Conservation (phyloP, 2,329 filamentous ascomycete species). For the Cladosporium austrohemisphaericum region DNA sequence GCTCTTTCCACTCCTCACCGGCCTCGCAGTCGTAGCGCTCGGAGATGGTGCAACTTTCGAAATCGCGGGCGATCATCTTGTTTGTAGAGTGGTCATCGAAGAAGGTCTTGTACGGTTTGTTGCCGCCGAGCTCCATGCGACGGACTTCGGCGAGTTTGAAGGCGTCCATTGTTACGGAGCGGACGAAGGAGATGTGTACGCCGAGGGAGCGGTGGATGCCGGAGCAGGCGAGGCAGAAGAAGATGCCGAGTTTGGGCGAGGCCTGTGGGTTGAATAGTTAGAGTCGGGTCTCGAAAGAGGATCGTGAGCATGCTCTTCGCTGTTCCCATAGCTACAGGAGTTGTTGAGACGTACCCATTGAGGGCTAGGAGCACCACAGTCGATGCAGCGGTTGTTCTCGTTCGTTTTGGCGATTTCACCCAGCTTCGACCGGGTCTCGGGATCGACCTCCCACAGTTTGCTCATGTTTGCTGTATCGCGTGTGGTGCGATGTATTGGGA, state of each 20-base stretch:
- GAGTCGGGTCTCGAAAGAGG: too few species aligned
- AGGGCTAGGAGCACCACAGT: constrained; percentile 90
- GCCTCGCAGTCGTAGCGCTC: constrained; percentile 86
- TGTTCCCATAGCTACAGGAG: too few species aligned
- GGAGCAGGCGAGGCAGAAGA: constrained; percentile 95
- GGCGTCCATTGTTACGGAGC: constrained; percentile 96
- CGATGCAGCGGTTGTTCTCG: constrained; percentile 86
- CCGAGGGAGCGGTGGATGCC: constrained; percentile 92
- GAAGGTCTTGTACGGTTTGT: constrained; percentile 80
- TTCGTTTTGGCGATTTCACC: constrained; percentile 86
- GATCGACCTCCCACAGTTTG: constrained; percentile 99
- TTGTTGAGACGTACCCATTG: constrained; percentile 63
- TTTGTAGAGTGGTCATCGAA: constrained; percentile 61
- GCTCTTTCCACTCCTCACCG: constrained; percentile 93
- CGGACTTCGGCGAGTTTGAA: constrained; percentile 92
- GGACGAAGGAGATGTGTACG: constrained; percentile 97
- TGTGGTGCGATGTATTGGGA: constrained; percentile 15
- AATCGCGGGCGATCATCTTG: constrained; percentile 49
- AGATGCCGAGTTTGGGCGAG: constrained; percentile 94
- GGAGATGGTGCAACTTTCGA: constrained; percentile 84
- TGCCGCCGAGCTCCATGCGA: constrained; percentile 89
- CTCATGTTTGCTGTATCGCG: constrained; percentile 37
- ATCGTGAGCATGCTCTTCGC: too few species aligned
- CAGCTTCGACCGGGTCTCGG: constrained; percentile 94
- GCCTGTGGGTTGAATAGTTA: too few species aligned